Conservation (phyloP, 2,329 filamentous ascomycete species). For the Ilyonectria sp. region DNA sequence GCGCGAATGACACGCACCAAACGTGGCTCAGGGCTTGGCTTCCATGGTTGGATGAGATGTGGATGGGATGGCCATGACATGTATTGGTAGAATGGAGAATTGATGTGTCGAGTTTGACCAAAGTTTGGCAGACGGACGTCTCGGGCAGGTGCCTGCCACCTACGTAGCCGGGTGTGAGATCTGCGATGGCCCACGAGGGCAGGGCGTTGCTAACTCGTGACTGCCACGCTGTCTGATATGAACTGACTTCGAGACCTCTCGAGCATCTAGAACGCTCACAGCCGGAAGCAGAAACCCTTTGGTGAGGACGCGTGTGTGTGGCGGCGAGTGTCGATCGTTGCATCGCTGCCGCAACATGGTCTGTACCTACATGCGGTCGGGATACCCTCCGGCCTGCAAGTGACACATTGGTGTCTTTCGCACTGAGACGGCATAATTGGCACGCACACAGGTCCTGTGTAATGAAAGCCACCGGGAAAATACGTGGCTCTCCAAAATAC, state of each 20-base stretch:
- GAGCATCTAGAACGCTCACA: constrained; percentile 8
- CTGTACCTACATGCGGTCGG: background rate
- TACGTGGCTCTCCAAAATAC: constrained; percentile 4
- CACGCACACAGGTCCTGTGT: background rate
- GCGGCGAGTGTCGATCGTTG: background rate
- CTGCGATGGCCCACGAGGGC: background rate
- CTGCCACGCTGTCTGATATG: constrained; percentile 22
- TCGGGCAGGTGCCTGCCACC: background rate
- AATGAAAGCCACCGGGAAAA: constrained; percentile 16
- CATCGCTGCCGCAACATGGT: too few species aligned
- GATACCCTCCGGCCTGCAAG: background rate
- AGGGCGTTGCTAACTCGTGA: constrained; percentile 10
- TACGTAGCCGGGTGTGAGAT: background rate
- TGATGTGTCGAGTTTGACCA: background rate
- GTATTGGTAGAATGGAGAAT: background rate
- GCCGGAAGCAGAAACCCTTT: background rate
- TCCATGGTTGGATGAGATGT: background rate
- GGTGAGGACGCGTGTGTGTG: background rate
- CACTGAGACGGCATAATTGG: constrained; percentile 4
- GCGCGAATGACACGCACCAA: background rate
- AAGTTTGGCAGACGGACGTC: background rate
- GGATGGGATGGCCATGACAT: background rate
- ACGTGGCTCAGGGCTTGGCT: constrained; percentile 19
- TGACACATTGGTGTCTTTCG: background rate
- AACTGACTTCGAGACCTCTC: constrained; percentile 16